These are phyloP conservation scores for Limonium bicolor DNA, from an alignment of 148 eudicot genomes.

Conservation along the genomic window DNA sequence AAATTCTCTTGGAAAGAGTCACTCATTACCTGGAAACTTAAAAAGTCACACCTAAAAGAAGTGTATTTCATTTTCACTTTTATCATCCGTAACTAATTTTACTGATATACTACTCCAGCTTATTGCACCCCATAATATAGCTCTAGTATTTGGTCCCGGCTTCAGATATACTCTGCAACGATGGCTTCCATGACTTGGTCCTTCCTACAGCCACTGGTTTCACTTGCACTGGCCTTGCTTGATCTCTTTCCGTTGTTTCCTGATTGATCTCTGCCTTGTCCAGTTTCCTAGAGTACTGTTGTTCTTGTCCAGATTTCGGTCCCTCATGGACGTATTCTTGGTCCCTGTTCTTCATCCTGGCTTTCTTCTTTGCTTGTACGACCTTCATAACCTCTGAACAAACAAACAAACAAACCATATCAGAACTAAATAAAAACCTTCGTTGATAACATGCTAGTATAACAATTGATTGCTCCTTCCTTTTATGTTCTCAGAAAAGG, in stretches of 20 bases:
- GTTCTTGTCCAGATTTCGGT: background rate
- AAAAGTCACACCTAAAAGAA: background rate
- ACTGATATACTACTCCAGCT: too few relatives aligned
- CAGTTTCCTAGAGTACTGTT: background rate
- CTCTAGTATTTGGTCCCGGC: slow-evolving; percentile 11
- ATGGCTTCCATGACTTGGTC: slow-evolving; percentile 72
- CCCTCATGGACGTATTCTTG: slow-evolving; percentile 21
- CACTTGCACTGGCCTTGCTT: slow-evolving; percentile 28
- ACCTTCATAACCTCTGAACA: slow-evolving; percentile 80
- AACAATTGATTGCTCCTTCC: too few relatives aligned
- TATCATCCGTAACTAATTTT: background rate
- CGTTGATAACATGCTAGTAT: background rate
- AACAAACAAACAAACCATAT: too few relatives aligned
- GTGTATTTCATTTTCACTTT: background rate
- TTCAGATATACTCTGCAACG: slow-evolving; percentile 77
- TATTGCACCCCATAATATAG: background rate
- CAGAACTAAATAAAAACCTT: background rate
- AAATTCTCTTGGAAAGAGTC: too few relatives aligned
- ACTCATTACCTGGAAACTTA: too few relatives aligned
- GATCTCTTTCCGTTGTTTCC: slow-evolving; percentile 25
- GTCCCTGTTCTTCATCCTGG: slow-evolving; percentile 46
- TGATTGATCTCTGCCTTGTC: background rate
- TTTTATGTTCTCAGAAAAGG: too few relatives aligned
- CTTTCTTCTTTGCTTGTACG: slow-evolving; percentile 56
- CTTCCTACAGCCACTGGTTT: background rate